phyloP scores from a whole-genome alignment of 108 stramenopile genomes.

The Nitzschia sp. region DNA sequence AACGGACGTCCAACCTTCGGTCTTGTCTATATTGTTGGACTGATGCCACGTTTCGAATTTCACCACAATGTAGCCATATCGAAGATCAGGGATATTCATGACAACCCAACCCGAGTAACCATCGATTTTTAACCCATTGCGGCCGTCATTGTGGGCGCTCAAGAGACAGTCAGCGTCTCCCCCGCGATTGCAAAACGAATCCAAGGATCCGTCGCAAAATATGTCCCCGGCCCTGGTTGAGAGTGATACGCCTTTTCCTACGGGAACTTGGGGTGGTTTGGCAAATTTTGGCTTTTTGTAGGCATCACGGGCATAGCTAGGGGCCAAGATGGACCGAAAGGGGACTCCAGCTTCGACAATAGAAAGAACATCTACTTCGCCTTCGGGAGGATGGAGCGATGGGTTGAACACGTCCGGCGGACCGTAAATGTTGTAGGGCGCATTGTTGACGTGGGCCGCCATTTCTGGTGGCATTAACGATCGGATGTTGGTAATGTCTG shows the following conservation, averaged over 20 bases:
- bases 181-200: constrained; percentile 51
- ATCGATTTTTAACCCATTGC: constrained; percentile 50
- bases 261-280: constrained; percentile 18
- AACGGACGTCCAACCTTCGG: constrained; percentile 31
- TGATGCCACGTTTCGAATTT: constrained; percentile 48
- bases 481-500: constrained; percentile 48
- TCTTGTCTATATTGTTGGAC: neutral
- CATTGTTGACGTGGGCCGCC: neutral
- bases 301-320: neutral
- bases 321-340: constrained; percentile 10
- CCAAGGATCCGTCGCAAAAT: constrained; percentile 66
- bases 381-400: constrained; percentile 42
- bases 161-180: constrained; percentile 46
- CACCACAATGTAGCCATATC: constrained; percentile 61
- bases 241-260: constrained; percentile 32
- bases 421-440: constrained; percentile 37
- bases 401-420: constrained; percentile 59
- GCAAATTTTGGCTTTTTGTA: constrained; percentile 28
- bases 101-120: constrained; percentile 63
- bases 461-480: constrained; percentile 36
- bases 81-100: constrained; percentile 46
- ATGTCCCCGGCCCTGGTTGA: constrained; percentile 35
- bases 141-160: constrained; percentile 61
- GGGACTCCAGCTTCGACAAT: constrained; percentile 49
- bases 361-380: constrained; percentile 63